These are phyloP conservation scores for Ceratobasidium sp. DNA, from an alignment of 1,284 basidiomycete genomes.

Conservation along the genomic window DNA sequence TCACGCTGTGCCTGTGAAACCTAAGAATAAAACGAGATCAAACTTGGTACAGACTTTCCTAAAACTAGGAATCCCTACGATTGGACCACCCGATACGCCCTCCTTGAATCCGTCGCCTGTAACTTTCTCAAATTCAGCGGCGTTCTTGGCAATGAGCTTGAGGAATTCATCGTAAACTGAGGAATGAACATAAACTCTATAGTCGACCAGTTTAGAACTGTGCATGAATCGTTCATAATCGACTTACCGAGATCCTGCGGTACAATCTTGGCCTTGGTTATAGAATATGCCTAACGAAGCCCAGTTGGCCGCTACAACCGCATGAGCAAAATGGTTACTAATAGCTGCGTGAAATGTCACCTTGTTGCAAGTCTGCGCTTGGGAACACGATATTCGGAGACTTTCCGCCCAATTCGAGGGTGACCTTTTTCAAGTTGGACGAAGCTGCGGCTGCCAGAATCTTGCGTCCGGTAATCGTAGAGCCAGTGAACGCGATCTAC, in stretches of 20 bases:
- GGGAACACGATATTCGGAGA: slow-evolving; percentile 55
- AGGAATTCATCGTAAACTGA: slow-evolving; percentile 86
- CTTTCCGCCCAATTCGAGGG: slow-evolving; percentile 61
- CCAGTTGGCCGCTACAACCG: slow-evolving; percentile 74
- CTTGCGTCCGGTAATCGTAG: slow-evolving; percentile 57
- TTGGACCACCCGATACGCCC: slow-evolving; percentile 74
- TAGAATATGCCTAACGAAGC: slow-evolving; percentile 81
- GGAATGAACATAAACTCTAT: slow-evolving; percentile 81
- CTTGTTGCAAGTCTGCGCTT: slow-evolving; percentile 69
- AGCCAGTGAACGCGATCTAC: slow-evolving; percentile 55
- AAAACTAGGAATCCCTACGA: slow-evolving; percentile 58
- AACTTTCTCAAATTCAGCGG: slow-evolving; percentile 61
- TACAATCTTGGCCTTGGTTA: slow-evolving; percentile 86
- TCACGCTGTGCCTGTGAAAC: slow-evolving; percentile 87
- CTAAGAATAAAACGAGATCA: slow-evolving; percentile 51
- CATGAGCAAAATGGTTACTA: not conserved
- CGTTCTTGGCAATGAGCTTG: slow-evolving; percentile 67
- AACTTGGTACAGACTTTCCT: not conserved
- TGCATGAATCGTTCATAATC: not conserved
- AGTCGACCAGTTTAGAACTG: slow-evolving; percentile 38
- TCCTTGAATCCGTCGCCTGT: slow-evolving; percentile 86
- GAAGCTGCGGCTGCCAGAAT: slow-evolving; percentile 59
- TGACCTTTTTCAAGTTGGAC: slow-evolving; percentile 56
- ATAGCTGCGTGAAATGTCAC: not conserved
- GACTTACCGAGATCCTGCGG: slow-evolving; percentile 70